phyloP scores from a whole-genome alignment of 2,329 filamentous ascomycete genomes.

The Cladorrhinum sp. region DNA sequence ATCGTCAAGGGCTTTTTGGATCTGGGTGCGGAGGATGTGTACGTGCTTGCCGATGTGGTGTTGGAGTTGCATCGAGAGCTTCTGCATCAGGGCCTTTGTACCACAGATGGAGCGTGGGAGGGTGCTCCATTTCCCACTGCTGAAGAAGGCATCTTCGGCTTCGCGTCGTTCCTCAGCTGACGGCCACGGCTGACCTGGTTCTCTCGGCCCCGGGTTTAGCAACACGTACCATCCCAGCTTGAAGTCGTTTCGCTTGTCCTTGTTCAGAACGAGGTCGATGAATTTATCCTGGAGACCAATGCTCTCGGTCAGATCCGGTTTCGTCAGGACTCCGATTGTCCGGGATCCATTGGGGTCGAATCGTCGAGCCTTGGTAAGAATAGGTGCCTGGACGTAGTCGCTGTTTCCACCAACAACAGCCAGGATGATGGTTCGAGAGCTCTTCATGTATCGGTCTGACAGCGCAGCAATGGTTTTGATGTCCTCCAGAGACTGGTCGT shows the following conservation, averaged over 20 bases:
- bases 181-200: slow-evolving; percentile 44
- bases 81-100: slow-evolving; percentile 44
- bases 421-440: slow-evolving; percentile 52
- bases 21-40: slow-evolving; percentile 48
- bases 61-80: slow-evolving; percentile 50
- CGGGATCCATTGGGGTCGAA: slow-evolving; percentile 49
- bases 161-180: slow-evolving; percentile 40
- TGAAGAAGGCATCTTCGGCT: slow-evolving; percentile 49
- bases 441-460: slow-evolving; percentile 55
- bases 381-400: slow-evolving; percentile 52
- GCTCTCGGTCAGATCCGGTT: slow-evolving; percentile 51
- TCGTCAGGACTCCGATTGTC: slow-evolving; percentile 52
- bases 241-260: slow-evolving; percentile 49
- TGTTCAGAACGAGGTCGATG: slow-evolving; percentile 51
- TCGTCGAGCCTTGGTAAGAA: slow-evolving; percentile 48
- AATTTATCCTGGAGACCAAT: slow-evolving; percentile 54
- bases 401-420: slow-evolving; percentile 55
- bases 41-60: slow-evolving; percentile 52
- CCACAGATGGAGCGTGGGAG: slow-evolving; percentile 49
- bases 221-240: slow-evolving; percentile 52
- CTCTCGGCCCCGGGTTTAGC: slow-evolving; percentile 46
- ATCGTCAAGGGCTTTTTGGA: slow-evolving; percentile 48
- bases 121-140: slow-evolving; percentile 46
- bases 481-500: slow-evolving; percentile 51
- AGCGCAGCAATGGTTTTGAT: slow-evolving; percentile 51